Conservation (phyloP, 495 filamentous ascomycete genomes). For the Penicillium roqueforti region DNA sequence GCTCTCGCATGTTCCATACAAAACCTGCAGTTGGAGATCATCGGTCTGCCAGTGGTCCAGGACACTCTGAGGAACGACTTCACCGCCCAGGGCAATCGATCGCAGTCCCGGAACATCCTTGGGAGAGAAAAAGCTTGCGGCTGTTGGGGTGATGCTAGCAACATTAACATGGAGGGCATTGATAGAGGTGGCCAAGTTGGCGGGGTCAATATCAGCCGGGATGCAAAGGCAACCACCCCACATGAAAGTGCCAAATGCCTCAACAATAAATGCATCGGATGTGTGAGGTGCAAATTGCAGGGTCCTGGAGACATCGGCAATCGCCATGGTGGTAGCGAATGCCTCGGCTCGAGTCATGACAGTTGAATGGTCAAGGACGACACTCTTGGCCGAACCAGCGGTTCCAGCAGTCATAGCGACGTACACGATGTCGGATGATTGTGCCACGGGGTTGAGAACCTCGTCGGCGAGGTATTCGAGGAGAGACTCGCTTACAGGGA, state of each 20-base stretch:
- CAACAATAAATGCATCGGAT: conserved; percentile 40
- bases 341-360: conserved; percentile 43
- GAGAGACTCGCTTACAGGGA: conserved; percentile 35
- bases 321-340: conserved; percentile 43
- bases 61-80: not conserved
- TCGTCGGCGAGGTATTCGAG: conserved; percentile 34
- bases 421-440: conserved; percentile 36
- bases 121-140: conserved; percentile 46
- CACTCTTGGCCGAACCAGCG: conserved; percentile 36
- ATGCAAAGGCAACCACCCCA: conserved; percentile 46
- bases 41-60: conserved; percentile 28
- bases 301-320: conserved; percentile 48
- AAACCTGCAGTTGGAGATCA: conserved; percentile 23
- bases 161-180: conserved; percentile 32
- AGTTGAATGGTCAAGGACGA: conserved; percentile 37
- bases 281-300: conserved; percentile 55
- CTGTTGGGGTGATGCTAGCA: conserved; percentile 40
- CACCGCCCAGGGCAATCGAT: conserved; percentile 40
- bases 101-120: conserved; percentile 35
- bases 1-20: conserved; percentile 39
- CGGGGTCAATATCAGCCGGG: conserved; percentile 28
- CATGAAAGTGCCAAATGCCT: conserved; percentile 39
- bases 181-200: conserved; percentile 29
- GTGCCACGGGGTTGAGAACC: conserved; percentile 12
- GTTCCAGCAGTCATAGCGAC: conserved; percentile 53